Conservation (phyloP, 2,329 filamentous ascomycete species). For the Corniculantispora saksenae region DNA sequence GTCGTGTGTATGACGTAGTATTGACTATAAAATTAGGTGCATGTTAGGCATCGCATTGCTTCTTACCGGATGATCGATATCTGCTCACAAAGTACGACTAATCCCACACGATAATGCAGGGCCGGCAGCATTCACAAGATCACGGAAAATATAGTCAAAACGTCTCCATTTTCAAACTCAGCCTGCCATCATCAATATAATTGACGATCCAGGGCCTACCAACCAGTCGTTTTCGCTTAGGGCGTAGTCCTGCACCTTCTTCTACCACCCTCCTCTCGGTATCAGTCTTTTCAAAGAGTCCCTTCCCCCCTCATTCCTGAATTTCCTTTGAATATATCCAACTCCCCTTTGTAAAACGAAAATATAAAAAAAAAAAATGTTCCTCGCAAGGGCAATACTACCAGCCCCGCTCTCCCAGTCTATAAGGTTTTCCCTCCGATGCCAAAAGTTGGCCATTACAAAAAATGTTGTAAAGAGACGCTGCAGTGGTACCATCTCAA, state of each 20-base stretch:
- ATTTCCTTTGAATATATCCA: neutral
- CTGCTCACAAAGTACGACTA: too few species aligned
- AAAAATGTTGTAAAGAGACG: conserved; percentile 4
- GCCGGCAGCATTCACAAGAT: neutral
- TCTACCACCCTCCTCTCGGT: neutral
- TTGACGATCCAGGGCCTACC: neutral
- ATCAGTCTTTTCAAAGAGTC: conserved; percentile 1
- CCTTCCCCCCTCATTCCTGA: neutral
- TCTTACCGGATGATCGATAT: too few species aligned
- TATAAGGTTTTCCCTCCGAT: conserved; percentile 11
- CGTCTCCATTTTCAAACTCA: conserved; percentile 6
- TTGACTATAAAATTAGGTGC: too few species aligned
- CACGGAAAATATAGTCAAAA: neutral
- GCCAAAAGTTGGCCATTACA: neutral
- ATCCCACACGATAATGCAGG: too few species aligned
- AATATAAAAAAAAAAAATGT: neutral
- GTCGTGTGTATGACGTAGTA: neutral
- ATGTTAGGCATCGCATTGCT: too few species aligned
- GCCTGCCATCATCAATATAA: neutral
- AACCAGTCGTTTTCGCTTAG: neutral
- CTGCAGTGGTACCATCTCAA: neutral
- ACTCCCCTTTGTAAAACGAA: neutral
- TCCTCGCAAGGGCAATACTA: neutral
- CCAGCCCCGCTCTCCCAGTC: conserved; percentile 4
- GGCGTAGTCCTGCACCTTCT: neutral